phyloP scores from a whole-genome alignment of 345 rosid species.

The Lepidium aucheri region DNA sequence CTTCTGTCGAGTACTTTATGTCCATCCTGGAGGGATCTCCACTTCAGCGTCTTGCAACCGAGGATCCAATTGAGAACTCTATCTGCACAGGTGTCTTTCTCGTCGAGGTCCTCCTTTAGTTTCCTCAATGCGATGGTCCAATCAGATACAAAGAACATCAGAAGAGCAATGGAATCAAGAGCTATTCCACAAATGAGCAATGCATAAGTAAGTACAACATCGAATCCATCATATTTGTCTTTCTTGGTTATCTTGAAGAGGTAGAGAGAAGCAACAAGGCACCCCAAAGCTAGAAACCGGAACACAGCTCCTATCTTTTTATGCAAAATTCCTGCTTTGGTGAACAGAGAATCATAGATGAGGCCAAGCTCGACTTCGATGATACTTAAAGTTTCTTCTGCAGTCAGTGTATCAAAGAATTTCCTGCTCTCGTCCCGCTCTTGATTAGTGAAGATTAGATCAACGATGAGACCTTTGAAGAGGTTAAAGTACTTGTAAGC shows the following conservation, averaged over 20 bases:
- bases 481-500: constrained; percentile 24
- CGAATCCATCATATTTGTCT: constrained; percentile 22
- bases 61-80: constrained; percentile 12
- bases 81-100: not conserved
- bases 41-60: constrained; percentile 9
- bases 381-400: constrained; percentile 27
- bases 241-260: constrained; percentile 18
- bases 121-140: constrained; percentile 36
- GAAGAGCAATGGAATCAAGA: constrained; percentile 39
- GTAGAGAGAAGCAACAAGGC: constrained; percentile 35
- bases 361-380: constrained; percentile 37
- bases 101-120: constrained; percentile 2
- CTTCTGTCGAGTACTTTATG: constrained; percentile 26
- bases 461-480: constrained; percentile 37
- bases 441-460: constrained; percentile 24
- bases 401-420: not conserved
- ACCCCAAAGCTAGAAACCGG: constrained; percentile 25
- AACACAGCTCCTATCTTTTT: constrained; percentile 7
- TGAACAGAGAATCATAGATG: constrained; percentile 39
- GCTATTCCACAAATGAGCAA: constrained; percentile 48
- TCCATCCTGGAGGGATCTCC: not conserved
- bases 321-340: constrained; percentile 32
- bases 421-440: constrained; percentile 7
- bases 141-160: constrained; percentile 50
- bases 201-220: constrained; percentile 46